phyloP scores from a whole-genome alignment of 805 yeast species.

The Starmera dryadoides region DNA sequence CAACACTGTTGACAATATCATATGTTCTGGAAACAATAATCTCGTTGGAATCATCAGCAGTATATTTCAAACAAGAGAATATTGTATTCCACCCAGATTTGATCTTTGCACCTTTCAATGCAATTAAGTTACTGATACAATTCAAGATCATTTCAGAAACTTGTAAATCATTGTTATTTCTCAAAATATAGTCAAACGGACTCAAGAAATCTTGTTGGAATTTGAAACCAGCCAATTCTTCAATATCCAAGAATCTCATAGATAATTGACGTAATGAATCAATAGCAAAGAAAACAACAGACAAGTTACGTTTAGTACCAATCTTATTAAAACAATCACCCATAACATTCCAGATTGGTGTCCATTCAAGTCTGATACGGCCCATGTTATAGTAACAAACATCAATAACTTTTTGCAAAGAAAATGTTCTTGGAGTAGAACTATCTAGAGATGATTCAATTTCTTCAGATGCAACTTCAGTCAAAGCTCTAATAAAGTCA shows the following conservation, averaged over 20 bases:
- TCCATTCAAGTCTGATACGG: slow-evolving; percentile 94
- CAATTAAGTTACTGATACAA: slow-evolving; percentile 79
- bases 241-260: slow-evolving; percentile 86
- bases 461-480: slow-evolving; percentile 85
- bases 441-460: slow-evolving; percentile 82
- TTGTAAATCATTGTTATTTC: slow-evolving; percentile 56
- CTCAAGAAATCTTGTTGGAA: slow-evolving; percentile 90
- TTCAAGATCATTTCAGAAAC: slow-evolving; percentile 88
- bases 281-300: slow-evolving; percentile 82
- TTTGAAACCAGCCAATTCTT: slow-evolving; percentile 90
- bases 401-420: slow-evolving; percentile 92
- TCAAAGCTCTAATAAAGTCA: slow-evolving; percentile 78
- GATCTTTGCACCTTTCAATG: slow-evolving; percentile 64
- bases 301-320: slow-evolving; percentile 70
- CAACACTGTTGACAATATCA: slow-evolving; percentile 54
- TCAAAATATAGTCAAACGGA: slow-evolving; percentile 79
- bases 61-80: slow-evolving; percentile 66
- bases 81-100: slow-evolving; percentile 95
- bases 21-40: slow-evolving; percentile 56
- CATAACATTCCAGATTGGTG: slow-evolving; percentile 90
- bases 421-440: slow-evolving; percentile 80
- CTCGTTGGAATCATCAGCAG: slow-evolving; percentile 57
- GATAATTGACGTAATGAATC: slow-evolving; percentile 92
- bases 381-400: slow-evolving; percentile 97
- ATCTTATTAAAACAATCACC: slow-evolving; percentile 82